These are phyloP conservation scores for Intubia oerlemansii DNA, from an alignment of 2,329 filamentous ascomycete species.

Conservation along the genomic window DNA sequence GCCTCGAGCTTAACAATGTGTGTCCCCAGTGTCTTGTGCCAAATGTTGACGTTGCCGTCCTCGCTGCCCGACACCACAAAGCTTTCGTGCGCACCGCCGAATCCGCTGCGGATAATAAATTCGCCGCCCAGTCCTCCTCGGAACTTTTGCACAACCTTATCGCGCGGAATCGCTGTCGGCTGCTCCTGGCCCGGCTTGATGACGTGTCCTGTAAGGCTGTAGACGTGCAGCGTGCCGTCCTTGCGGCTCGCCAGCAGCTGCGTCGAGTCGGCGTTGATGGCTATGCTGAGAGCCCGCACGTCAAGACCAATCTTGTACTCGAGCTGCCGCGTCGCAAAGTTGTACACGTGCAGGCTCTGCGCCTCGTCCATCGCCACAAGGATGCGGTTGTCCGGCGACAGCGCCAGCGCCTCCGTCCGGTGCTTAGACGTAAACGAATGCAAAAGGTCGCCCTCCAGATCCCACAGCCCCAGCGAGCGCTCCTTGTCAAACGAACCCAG, in stretches of 20 bases:
- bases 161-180: constrained; percentile 45
- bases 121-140: constrained; percentile 44
- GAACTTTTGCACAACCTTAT: constrained; percentile 44
- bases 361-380: constrained; percentile 59
- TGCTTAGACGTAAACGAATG: constrained; percentile 49
- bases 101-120: constrained; percentile 61
- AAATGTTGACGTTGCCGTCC: constrained; percentile 60
- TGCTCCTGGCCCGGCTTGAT: too few species aligned
- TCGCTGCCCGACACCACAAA: constrained; percentile 87
- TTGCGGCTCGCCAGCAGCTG: constrained; percentile 66
- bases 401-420: constrained; percentile 65
- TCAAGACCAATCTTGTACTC: constrained; percentile 53
- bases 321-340: constrained; percentile 52
- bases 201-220: too few species aligned
- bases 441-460: constrained; percentile 36
- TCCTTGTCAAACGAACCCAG: constrained; percentile 53
- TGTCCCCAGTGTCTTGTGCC: constrained; percentile 67
- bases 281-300: constrained; percentile 54
- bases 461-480: constrained; percentile 50
- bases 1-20: constrained; percentile 57
- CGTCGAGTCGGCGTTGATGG: constrained; percentile 61
- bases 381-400: constrained; percentile 59
- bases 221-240: constrained; percentile 54
- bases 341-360: constrained; percentile 58
- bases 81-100: constrained; percentile 79